Evolutionary conservation across 192 early-diverging fungal genomes (phyloP).

Genomic region (Geranomyces variabilis): DNA sequence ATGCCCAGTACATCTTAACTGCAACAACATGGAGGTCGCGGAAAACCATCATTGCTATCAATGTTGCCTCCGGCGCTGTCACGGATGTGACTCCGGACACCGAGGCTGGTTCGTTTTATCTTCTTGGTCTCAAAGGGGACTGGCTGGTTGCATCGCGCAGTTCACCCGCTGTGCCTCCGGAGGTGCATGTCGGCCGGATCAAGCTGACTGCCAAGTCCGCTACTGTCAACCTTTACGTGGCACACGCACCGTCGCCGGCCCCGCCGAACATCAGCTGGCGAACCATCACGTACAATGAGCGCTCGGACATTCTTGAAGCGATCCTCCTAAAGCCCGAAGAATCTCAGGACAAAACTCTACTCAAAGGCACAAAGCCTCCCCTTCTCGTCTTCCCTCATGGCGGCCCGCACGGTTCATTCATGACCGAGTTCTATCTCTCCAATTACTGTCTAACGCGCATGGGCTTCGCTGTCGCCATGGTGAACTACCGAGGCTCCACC

Average conservation of each 20-base stretch:
- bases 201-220: constrained; percentile 8
- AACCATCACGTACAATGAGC: constrained; percentile 1
- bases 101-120: constrained; percentile 46
- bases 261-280: constrained; percentile 6
- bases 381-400: constrained; percentile 80
- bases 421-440: constrained; percentile 55
- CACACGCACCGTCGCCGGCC: constrained; percentile 22
- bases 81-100: constrained; percentile 50
- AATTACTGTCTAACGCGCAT: constrained; percentile 54
- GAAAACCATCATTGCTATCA: constrained; percentile 42
- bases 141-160: constrained; percentile 53
- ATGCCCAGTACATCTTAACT: constrained; percentile 14
- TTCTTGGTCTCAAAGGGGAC: constrained; percentile 49
- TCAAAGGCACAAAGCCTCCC: constrained; percentile 36
- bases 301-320: constrained; percentile 30
- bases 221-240: constrained; percentile 2
- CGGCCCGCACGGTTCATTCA: constrained; percentile 68
- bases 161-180: constrained; percentile 58
- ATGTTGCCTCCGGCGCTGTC: constrained; percentile 52
- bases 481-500: constrained; percentile 80
- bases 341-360: constrained; percentile 6
- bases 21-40: constrained; percentile 45
- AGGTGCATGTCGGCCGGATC: constrained; percentile 24
- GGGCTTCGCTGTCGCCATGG: constrained; percentile 62
- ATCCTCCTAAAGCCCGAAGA: constrained; percentile 14